Evolutionary conservation across 345 rosid species (phyloP), one percentile per base, ranked within the genome.

Genomic region (Arabis hirsuta): DNA sequence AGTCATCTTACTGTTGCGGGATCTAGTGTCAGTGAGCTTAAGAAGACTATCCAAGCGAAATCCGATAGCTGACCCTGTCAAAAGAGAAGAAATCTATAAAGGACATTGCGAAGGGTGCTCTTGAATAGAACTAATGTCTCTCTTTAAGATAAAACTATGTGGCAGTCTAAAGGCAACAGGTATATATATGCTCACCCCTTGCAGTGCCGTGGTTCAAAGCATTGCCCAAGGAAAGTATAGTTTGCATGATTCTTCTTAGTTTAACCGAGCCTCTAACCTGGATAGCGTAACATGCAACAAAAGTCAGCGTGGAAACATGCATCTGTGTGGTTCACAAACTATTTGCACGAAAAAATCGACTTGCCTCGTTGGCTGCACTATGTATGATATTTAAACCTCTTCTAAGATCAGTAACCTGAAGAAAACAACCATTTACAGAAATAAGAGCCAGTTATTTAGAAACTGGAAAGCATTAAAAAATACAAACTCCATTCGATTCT

Each of bases 151-250:
- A 52, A 47, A 48, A 65, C 59, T 66, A 22, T 0, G 14, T 68
- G 67, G 62, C 26, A 62, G 31, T 45, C n/a, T 39, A 55, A 76
- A 42, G 26, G 24, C 1, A 64, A 50, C 32, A 48, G 19, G 65
- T 20, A 76, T 22, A 76, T 22, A 22, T 32, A 57, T 63, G 72
- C 88, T 82, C 79, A 91, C 97, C 97, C 83, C 97, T 86, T 51
- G 96, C 92, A 74, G 96, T 88, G 72, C 97, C 97, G 16, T 84
- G 90, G 85, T 91, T 91, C 85, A 91, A 81, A 47, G 96, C 92
- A 80, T 88, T 91, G 47, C 97, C 97, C 82, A 91, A 71, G 61
- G 90, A 88, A 65, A 91, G 97, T 81, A 91, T 86, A 53, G 90
- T 81, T 76, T 88, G 97, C 96, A 91, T 85, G 67, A 91, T 82